Conservation (phyloP, 345 rosid genomes). For the Cardiospermum halicacabum region DNA sequence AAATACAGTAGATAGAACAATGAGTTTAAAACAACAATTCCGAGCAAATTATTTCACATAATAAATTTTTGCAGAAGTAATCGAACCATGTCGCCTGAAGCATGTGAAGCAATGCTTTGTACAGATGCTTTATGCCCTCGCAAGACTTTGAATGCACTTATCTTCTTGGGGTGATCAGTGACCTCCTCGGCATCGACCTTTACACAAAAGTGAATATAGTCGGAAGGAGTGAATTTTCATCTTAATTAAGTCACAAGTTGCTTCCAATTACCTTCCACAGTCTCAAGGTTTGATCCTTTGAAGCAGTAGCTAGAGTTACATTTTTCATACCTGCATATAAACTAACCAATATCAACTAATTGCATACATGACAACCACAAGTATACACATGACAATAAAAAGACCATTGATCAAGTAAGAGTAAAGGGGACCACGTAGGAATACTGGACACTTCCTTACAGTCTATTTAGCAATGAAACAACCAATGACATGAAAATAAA, state of each 20-base stretch:
- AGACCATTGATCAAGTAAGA: not conserved
- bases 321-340: conserved; percentile 38
- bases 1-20: conserved; percentile 13
- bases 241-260: conserved; percentile 6
- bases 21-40: conserved; percentile 1
- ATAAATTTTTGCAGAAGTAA: conserved; percentile 4
- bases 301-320: conserved; percentile 71
- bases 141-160: conserved; percentile 70
- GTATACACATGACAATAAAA: not conserved
- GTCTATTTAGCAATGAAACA: not conserved
- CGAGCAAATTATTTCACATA: not conserved
- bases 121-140: conserved; percentile 87
- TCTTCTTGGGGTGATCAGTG: conserved; percentile 34
- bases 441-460: not conserved
- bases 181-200: conserved; percentile 51
- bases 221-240: conserved; percentile 9
- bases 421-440: not conserved
- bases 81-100: conserved; percentile 67
- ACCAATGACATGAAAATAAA: not conserved
- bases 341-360: not conserved
- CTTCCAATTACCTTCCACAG: conserved; percentile 79
- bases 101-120: conserved; percentile 65
- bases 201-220: conserved; percentile 14
- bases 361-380: not conserved
- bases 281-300: conserved; percentile 87